Percentiles rank a stretch among this genome's conserved stretches.
phyloP scores from a whole-genome alignment of 768 basidiomycete genomes.

The Trametopsis cervina region DNA sequence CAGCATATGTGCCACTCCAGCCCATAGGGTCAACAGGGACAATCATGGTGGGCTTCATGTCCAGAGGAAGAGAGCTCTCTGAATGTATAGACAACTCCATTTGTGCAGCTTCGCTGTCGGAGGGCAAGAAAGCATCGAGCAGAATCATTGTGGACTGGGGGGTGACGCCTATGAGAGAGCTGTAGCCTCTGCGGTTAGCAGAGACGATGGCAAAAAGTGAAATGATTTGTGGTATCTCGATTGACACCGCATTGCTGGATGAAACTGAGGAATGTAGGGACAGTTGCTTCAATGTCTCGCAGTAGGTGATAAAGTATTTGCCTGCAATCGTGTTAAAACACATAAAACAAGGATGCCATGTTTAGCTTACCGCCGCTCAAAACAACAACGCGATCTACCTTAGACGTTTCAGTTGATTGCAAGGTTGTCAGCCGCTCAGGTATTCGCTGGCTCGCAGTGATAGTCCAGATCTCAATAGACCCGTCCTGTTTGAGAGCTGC shows the following conservation, averaged over 20 bases:
- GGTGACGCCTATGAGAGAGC: constrained; percentile 62
- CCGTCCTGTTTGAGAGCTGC: constrained; percentile 54
- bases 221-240: constrained; percentile 44
- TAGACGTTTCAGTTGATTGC: constrained; percentile 26
- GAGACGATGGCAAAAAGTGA: constrained; percentile 58
- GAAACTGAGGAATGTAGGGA: constrained; percentile 40
- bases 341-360: not conserved
- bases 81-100: constrained; percentile 41
- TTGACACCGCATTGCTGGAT: constrained; percentile 25
- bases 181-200: constrained; percentile 25
- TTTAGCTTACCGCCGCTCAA: constrained; percentile 49
- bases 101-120: constrained; percentile 16
- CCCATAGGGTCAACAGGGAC: constrained; percentile 86
- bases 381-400: constrained; percentile 63
- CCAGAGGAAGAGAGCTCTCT: constrained; percentile 45
- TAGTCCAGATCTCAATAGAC: constrained; percentile 59
- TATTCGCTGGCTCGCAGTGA: constrained; percentile 37
- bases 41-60: constrained; percentile 37
- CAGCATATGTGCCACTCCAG: constrained; percentile 40
- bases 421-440: constrained; percentile 42
- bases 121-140: constrained; percentile 32
- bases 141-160: constrained; percentile 52
- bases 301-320: constrained; percentile 51
- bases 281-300: constrained; percentile 35
- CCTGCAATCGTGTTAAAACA: constrained; percentile 31